phyloP scores from a whole-genome alignment of 2,329 filamentous ascomycete species.

The Cadophora gregata region DNA sequence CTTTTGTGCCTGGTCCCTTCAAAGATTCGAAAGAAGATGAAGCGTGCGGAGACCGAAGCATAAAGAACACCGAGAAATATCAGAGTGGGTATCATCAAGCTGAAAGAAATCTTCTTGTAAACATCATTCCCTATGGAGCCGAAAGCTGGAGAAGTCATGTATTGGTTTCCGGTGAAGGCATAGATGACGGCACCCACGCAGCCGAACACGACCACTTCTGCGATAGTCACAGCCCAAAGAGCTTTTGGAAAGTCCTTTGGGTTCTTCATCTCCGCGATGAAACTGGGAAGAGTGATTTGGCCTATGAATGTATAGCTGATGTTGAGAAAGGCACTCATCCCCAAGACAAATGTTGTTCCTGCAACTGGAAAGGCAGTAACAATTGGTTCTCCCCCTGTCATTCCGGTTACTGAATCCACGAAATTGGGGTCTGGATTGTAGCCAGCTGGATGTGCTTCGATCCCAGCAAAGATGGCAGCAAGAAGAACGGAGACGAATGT shows the following conservation, averaged over 20 bases:
- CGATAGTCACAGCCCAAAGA: conserved; percentile 87
- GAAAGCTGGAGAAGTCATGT: conserved; percentile 87
- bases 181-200: conserved; percentile 83
- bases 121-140: conserved; percentile 75
- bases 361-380: conserved; percentile 70
- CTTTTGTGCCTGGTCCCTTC: conserved; percentile 79
- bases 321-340: conserved; percentile 89
- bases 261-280: conserved; percentile 91
- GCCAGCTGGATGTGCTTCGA: conserved; percentile 74
- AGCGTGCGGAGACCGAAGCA: conserved; percentile 86
- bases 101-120: conserved; percentile 89
- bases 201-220: conserved; percentile 85
- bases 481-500: conserved; percentile 89
- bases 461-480: conserved; percentile 80
- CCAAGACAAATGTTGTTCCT: conserved; percentile 80
- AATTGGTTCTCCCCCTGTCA: conserved; percentile 62
- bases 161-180: conserved; percentile 86
- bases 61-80: conserved; percentile 93
- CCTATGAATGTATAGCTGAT: conserved; percentile 97
- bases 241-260: conserved; percentile 89
- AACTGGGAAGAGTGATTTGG: conserved; percentile 90
- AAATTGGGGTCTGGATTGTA: conserved; percentile 59
- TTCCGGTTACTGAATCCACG: conserved; percentile 37
- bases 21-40: conserved; percentile 91
- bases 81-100: conserved; percentile 93